Evolutionary conservation across 352 stramenopile species (phyloP), one percentile per base, ranked within the genome.

Genomic region (Salisapilia sapeloensis): DNA sequence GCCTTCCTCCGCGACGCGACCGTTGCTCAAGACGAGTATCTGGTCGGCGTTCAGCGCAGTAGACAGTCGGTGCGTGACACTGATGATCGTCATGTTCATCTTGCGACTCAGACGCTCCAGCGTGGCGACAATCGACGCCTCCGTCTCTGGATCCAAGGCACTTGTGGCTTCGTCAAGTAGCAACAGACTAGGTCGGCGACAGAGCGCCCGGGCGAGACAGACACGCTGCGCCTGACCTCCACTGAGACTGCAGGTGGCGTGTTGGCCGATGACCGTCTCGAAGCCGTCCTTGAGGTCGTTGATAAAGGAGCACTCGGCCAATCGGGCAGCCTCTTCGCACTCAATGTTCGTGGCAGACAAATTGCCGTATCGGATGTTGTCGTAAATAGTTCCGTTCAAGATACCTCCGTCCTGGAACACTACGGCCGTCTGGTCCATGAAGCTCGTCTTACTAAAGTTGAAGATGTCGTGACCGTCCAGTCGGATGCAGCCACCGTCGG

Each of bases 31-130:
- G 26, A 91, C 76, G 25, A 91, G 31, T 38, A 91, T 87, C 40
- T 79, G 43, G 33, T 91, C 72, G 0, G 76, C 57, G 44, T 91
- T 84, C 17, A 81, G 24, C 6, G 66, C 39, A 16, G 76, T 91
- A 27, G 72, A 83, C 42, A 91, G 54, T n/a, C 76, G 72, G 50
- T 91, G 76, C 17, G 76, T 91, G n/a, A 91, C 72, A 21, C 72
- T 89, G 35, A 91, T 63, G 35, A 91, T 89, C 29, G 76, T 89
- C 69, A 86, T 89, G 50, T 79, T 75, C 64, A 81, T 84, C 51
- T 84, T 85, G 48, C 60, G 44, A 31, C 67, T 65, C 23, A 89
- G 49, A 4, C 70, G 69, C 43, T 89, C 72, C 8, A 91, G 48
- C 9, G 72, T 91, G 13, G 67, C 56, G 12, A 91, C 60, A 33